phyloP scores from a whole-genome alignment of 225 moss, liverwort and hornwort species.

The Bryum argenteum region DNA sequence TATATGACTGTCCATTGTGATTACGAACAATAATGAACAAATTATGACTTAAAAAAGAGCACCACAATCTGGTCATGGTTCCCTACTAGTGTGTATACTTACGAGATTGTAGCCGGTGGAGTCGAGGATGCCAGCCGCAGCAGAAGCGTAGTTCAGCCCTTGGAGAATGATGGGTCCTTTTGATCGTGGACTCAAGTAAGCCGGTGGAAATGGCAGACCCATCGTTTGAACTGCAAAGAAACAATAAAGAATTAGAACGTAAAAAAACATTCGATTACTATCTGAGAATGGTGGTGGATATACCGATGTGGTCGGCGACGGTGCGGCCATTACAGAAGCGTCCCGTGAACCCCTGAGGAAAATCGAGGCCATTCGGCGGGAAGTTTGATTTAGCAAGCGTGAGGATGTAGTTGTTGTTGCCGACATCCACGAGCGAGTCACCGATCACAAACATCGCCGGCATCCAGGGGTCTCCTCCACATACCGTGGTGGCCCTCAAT shows the following conservation, averaged over 20 bases:
- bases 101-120: conserved; percentile 63
- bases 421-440: conserved; percentile 69
- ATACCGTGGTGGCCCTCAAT: neutral
- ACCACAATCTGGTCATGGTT: too few relatives aligned
- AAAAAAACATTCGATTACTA: too few relatives aligned
- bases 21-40: too few relatives aligned
- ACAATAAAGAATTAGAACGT: too few relatives aligned
- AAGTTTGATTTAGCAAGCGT: conserved; percentile 63
- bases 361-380: conserved; percentile 63
- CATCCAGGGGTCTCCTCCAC: conserved; percentile 28
- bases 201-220: conserved; percentile 49
- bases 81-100: too few relatives aligned
- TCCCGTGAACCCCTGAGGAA: conserved; percentile 54
- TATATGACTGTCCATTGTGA: too few relatives aligned
- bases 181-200: conserved; percentile 48
- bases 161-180: conserved; percentile 50
- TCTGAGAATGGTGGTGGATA: neutral
- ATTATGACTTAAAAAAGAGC: too few relatives aligned
- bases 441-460: conserved; percentile 55
- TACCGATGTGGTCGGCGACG: conserved; percentile 49
- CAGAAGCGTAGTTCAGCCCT: conserved; percentile 74
- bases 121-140: conserved; percentile 70
- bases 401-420: conserved; percentile 71
- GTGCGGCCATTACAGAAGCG: conserved; percentile 76
- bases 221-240: conserved; percentile 50